phyloP scores from a whole-genome alignment of 1,284 basidiomycete genomes.

The Mycosarcoma mackinlayi region DNA sequence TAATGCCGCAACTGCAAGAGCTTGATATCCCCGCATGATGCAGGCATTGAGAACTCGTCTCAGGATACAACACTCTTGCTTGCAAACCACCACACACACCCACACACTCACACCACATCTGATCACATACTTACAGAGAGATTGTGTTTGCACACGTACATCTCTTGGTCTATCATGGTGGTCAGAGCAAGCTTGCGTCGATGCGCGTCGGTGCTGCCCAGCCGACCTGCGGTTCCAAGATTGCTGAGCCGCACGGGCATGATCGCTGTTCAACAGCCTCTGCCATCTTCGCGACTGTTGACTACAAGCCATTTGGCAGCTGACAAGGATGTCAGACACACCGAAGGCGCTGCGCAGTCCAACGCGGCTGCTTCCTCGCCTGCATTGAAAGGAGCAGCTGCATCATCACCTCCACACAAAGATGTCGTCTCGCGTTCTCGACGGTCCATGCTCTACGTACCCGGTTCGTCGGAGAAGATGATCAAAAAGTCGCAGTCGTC shows the following conservation, averaged over 20 bases:
- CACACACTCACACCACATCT: no score
- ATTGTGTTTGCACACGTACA: not conserved
- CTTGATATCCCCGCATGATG: no score
- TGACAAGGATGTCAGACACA: conserved; percentile 4
- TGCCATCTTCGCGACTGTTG: not conserved
- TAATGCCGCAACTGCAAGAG: no score
- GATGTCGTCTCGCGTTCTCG: conserved; percentile 33
- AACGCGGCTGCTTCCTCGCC: not conserved
- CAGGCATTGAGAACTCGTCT: no score
- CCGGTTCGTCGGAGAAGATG: conserved; percentile 64
- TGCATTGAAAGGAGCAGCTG: not conserved
- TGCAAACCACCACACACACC: no score
- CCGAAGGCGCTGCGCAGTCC: not conserved
- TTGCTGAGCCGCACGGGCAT: not conserved
- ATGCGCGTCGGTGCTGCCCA: conserved; percentile 6
- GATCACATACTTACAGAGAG: no score
- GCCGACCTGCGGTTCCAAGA: not conserved
- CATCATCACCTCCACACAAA: not conserved
- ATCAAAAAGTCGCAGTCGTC: conserved; percentile 56
- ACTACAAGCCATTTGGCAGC: not conserved
- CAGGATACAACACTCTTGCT: no score
- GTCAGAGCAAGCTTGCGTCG: conserved; percentile 6
- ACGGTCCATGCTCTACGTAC: conserved; percentile 61
- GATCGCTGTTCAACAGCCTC: not conserved
- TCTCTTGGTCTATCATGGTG: conserved; percentile 6